Evolutionary conservation across 2,329 filamentous ascomycete genomes (phyloP), one percentile per base, ranked within the genome.

Genomic region (Exophiala sp.): DNA sequence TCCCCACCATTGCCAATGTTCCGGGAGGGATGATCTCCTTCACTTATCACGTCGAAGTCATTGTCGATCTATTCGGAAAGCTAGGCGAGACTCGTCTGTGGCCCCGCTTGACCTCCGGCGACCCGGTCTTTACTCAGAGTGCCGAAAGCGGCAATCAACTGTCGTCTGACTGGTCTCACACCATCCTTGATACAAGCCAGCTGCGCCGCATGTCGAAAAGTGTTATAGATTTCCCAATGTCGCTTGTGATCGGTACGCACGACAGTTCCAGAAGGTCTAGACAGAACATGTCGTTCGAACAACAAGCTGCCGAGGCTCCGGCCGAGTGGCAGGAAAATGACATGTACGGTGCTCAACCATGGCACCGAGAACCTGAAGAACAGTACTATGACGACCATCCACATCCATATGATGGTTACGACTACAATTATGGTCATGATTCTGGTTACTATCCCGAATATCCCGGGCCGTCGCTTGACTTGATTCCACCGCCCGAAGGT

Each of bases 11-110:
- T 58, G 85, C 84, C 24, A 86, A 86, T 50, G 90, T 96, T 0
- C 94, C 94, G 0, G 91, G 92, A 3, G 86, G 89, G 33, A 94
- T 97, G 85, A 94, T 99, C 61, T 91, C 86, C 63, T 97, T 99
- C 75, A 89, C 87, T 62, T 97, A 99, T 66, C 89, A 91, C 62
- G 81, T 96, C 16, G 94, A 99, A 70, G 89, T 96, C 2, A 86
- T 97, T 24, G 83, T 96, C 18, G 94, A 99, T 67, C 78, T 97
- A 0, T 91, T 94, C 43, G 92, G 92, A 35, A 94, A 90, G 67
- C 74, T 96, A 38, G 83, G 83, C n/a, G 84, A 90, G 47, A 86
- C 90, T 64, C 80, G 84, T 39, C 81, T 82, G 61, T 72, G 85
- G 14, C 81, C 79, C 8, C 78, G 76, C 39, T 73, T 81, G 63